Evolutionary conservation across 2,329 filamentous ascomycete genomes (phyloP).

Genomic region (Aspergillus latus): DNA sequence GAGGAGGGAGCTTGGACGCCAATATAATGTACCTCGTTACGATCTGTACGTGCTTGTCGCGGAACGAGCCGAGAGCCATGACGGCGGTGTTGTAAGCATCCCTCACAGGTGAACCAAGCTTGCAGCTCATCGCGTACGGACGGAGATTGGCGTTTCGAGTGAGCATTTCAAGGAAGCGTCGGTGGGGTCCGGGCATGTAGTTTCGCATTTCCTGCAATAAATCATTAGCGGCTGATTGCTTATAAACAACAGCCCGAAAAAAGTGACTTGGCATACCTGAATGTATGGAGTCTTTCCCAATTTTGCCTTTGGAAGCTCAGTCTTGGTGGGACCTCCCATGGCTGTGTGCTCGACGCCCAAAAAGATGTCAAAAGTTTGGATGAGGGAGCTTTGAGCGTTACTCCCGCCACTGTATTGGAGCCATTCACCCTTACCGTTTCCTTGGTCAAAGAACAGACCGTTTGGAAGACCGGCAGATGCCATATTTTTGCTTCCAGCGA

Average conservation of each 20-base stretch:
- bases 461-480: slow-evolving; percentile 50
- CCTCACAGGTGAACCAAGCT: slow-evolving; percentile 36
- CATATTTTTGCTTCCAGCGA: slow-evolving; percentile 58
- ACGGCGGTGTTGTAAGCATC: slow-evolving; percentile 50
- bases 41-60: slow-evolving; percentile 54
- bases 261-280: slow-evolving; percentile 5
- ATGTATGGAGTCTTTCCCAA: slow-evolving; percentile 11
- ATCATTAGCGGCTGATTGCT: slow-evolving; percentile 2
- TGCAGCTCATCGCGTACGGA: slow-evolving; percentile 40
- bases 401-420: slow-evolving; percentile 54
- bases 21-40: slow-evolving; percentile 56
- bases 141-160: slow-evolving; percentile 48
- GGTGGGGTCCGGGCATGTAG: slow-evolving; percentile 57
- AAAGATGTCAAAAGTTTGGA: slow-evolving; percentile 56
- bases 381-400: slow-evolving; percentile 56
- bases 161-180: slow-evolving; percentile 52
- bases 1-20: slow-evolving; percentile 33
- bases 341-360: slow-evolving; percentile 51
- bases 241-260: no score
- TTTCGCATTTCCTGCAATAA: slow-evolving; percentile 49
- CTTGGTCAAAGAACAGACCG: slow-evolving; percentile 55
- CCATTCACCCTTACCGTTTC: slow-evolving; percentile 50
- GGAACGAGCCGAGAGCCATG: slow-evolving; percentile 47
- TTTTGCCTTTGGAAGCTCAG: slow-evolving; percentile 3
- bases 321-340: slow-evolving; percentile 30